These are phyloP conservation scores for Rhododendron simsii DNA, from an alignment of 148 eudicot genomes.

Conservation along the genomic window DNA sequence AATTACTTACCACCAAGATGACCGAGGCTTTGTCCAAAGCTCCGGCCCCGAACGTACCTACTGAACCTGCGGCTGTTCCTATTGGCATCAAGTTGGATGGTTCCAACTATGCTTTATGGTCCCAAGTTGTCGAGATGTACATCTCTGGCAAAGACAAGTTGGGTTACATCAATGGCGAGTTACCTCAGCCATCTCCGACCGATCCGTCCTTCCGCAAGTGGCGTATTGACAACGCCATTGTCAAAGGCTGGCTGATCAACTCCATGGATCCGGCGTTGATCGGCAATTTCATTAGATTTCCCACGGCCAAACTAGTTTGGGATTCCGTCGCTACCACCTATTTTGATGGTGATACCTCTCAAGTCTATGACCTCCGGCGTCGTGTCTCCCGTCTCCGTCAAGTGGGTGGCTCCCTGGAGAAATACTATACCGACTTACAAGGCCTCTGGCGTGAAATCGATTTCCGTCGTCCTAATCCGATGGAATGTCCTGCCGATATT, in stretches of 20 bases:
- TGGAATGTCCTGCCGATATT: too few species aligned
- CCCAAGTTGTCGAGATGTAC: too few species aligned
- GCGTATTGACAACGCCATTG: too few species aligned
- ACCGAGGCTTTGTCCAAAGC: too few species aligned
- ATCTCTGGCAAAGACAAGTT: too few species aligned
- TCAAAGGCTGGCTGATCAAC: slow-evolving; percentile 2
- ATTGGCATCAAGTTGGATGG: slow-evolving; percentile 15
- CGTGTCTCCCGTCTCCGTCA: not conserved
- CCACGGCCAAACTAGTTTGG: not conserved
- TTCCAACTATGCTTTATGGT: too few species aligned
- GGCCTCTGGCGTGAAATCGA: not conserved
- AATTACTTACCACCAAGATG: too few species aligned
- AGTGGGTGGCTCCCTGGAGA: not conserved
- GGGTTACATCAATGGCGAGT: too few species aligned
- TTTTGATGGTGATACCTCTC: not conserved
- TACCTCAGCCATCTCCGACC: too few species aligned
- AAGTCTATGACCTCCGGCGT: not conserved
- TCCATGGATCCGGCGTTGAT: not conserved
- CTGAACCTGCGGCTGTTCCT: not conserved
- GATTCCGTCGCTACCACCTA: not conserved
- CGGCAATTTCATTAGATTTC: not conserved
- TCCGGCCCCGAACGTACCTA: slow-evolving; percentile 6
- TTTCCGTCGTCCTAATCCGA: too few species aligned
- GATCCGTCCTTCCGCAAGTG: too few species aligned
- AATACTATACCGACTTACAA: not conserved